Base-by-base conservation (phyloP, 1,139 yeast genomes). In the Yamadazyma mexicana region DNA sequence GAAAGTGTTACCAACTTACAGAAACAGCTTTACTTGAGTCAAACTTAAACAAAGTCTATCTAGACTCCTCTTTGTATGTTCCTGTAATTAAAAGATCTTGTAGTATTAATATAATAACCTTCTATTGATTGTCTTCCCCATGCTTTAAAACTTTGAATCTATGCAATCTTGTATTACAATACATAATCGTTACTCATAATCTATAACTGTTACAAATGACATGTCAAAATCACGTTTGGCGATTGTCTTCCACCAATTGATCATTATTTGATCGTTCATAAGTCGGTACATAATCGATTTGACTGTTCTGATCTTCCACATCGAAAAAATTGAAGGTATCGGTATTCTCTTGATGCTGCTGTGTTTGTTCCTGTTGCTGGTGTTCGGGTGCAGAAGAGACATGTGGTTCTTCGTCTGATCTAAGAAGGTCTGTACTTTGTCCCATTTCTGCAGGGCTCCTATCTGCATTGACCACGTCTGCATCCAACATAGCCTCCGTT, bases 1-100 rank as follows among this genome's bases (percentile, higher is more conserved):
- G 83, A 81, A 25, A 80, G 73, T 44, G 77, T 81, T n/a, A 61
- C 79, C 23, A 52, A 68, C 1, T 64, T 83, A 55, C 83, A 82
- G 59, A 83, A 82, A 58, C 77, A 77, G 52, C 62, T 79, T 44
- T 72, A 70, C 45, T 55, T 71, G 44, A 58, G 66, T 6, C 45
- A 45, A 12, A 28, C 20, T 15, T 28, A n/a, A 16, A n/a, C n/a
- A n/a, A n/a, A n/a, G n/a, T n/a, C n/a, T n/a, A n/a, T n/a, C n/a
- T n/a, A n/a, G n/a, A n/a, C n/a, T n/a, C n/a, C n/a, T 9, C 11
- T 9, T 16, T 15, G 20, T 14, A 5, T 12, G 15, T n/a, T 11
- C 12, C 22, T 20, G 22, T 20, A 8, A 20, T 20, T 6, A 5
- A 8, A 24, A 6, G n/a, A 24, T 24, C n/a, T 11, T 7, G 27